A percentile compares a stretch with the other conserved stretches of the same genome.
Conservation (phyloP, 768 basidiomycete species). For the Steccherinum ochraceum region DNA sequence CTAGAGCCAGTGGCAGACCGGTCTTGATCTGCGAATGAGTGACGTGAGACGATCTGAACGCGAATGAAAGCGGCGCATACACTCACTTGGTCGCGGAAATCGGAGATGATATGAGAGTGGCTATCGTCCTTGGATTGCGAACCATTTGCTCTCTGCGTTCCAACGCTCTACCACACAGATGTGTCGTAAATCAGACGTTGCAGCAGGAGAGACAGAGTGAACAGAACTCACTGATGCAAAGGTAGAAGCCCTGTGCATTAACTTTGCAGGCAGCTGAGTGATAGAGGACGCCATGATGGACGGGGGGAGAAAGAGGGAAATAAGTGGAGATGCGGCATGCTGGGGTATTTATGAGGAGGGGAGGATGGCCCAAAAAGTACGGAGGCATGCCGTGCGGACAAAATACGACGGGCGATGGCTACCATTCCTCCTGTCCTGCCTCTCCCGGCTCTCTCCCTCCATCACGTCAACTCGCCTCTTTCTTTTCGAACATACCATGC, state of each 20-base stretch:
- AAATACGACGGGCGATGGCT: too few relatives aligned
- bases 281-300: slow-evolving; percentile 2
- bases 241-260: background rate
- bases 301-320: background rate
- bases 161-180: too few relatives aligned
- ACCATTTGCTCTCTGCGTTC: background rate
- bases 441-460: too few relatives aligned
- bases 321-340: background rate
- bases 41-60: slow-evolving; percentile 1
- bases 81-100: slow-evolving; percentile 37
- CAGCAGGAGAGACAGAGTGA: background rate
- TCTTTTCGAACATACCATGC: too few relatives aligned
- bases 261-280: background rate
- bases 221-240: background rate
- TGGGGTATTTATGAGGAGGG: background rate
- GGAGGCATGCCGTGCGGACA: too few relatives aligned
- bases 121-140: background rate
- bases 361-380: too few relatives aligned
- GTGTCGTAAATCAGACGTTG: too few relatives aligned
- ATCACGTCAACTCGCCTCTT: too few relatives aligned
- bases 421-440: background rate
- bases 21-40: slow-evolving; percentile 35
- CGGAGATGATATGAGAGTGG: slow-evolving; percentile 20
- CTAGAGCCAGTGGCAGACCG: slow-evolving; percentile 29
- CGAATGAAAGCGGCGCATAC: background rate